Conservation (phyloP, 768 basidiomycete species). For the Amanita fuliginea region DNA sequence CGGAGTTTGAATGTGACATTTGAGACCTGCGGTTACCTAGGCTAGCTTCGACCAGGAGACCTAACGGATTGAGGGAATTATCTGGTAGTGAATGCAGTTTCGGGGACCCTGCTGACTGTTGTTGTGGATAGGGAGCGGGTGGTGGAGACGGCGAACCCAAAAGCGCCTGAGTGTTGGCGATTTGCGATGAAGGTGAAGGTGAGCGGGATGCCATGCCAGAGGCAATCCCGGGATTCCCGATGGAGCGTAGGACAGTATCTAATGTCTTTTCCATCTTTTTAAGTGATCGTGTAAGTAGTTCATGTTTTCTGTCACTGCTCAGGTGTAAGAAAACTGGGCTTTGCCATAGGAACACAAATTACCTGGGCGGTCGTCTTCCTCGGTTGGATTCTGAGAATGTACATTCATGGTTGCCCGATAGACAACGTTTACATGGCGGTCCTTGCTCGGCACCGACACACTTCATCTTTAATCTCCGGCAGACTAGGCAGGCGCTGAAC, state of each 20-base stretch:
- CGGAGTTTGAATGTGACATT: conserved; percentile 25
- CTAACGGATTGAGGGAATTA: conserved; percentile 85
- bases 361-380: conserved; percentile 85
- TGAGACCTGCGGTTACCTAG: conserved; percentile 62
- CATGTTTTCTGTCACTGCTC: conserved; percentile 59
- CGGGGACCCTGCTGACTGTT: conserved; percentile 49
- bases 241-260: conserved; percentile 84
- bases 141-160: conserved; percentile 41
- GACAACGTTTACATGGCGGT: conserved; percentile 84
- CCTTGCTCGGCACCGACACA: conserved; percentile 87
- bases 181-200: conserved; percentile 55
- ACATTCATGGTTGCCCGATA: conserved; percentile 74
- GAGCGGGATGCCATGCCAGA: conserved; percentile 77
- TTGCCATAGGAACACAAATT: conserved; percentile 14
- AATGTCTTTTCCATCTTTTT: conserved; percentile 88
- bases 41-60: conserved; percentile 85
- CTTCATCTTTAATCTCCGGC: conserved; percentile 88
- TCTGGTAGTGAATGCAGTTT: conserved; percentile 88
- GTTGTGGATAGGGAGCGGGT: conserved; percentile 14
- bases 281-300: conserved; percentile 68
- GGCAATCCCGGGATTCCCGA: conserved; percentile 72
- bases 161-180: conserved; percentile 46
- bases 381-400: conserved; percentile 96
- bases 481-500: conserved; percentile 82
- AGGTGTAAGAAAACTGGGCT: conserved; percentile 12